Percentiles rank a stretch among this genome's conserved stretches.
These are phyloP conservation scores for Talaromyces stipitatus DNA, from an alignment of 495 filamentous ascomycete species.

Conservation along the genomic window DNA sequence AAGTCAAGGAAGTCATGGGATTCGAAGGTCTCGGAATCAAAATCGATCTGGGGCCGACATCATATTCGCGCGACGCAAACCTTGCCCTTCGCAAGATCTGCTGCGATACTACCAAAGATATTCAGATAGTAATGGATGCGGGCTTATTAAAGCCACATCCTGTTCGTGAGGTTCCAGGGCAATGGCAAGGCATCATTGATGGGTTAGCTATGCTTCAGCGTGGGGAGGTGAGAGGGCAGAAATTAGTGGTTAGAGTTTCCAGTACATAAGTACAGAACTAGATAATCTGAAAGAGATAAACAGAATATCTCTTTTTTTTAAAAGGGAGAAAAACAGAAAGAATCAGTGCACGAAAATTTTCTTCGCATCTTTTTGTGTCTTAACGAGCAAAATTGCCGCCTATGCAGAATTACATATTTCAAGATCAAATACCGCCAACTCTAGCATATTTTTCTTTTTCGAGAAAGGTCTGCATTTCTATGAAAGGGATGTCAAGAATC, in stretches of 20 bases:
- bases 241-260: constrained; percentile 18
- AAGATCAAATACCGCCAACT: no score
- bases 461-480: no score
- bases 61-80: constrained; percentile 3
- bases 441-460: no score
- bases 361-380: no score
- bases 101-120: constrained; percentile 12
- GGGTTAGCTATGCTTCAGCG: constrained; percentile 18
- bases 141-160: constrained; percentile 18
- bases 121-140: constrained; percentile 15
- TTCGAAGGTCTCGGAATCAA: neutral
- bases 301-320: no score
- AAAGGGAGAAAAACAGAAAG: no score
- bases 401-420: no score
- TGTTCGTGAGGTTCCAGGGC: constrained; percentile 11
- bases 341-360: no score
- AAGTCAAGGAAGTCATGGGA: neutral
- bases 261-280: no score
- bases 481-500: no score
- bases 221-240: constrained; percentile 21
- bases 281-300: no score
- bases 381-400: no score
- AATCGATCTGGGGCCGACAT: neutral
- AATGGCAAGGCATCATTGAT: constrained; percentile 20
- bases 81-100: constrained; percentile 9